Evolutionary conservation across 257 asterid species (phyloP).

Genomic region (Knoxia roxburghii): DNA sequence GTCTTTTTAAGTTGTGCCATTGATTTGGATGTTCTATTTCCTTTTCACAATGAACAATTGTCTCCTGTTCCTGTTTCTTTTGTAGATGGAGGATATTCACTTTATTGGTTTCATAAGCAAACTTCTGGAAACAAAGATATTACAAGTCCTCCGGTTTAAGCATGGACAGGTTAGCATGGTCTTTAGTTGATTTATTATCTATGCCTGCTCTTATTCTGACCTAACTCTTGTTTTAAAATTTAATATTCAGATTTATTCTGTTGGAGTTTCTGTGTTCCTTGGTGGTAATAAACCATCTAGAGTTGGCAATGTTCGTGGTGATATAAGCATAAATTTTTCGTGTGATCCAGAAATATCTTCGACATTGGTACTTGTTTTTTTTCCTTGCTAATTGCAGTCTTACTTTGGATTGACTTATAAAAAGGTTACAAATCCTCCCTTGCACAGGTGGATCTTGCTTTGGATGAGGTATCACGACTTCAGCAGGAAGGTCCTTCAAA

Average conservation of each 20-base stretch:
- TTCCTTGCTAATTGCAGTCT: slow-evolving; percentile 9
- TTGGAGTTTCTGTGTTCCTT: slow-evolving; percentile 90
- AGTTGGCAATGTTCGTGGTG: slow-evolving; percentile 79
- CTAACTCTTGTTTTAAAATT: slow-evolving; percentile 19
- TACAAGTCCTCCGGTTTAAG: slow-evolving; percentile 89
- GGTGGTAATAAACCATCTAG: slow-evolving; percentile 96
- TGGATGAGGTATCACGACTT: slow-evolving; percentile 79
- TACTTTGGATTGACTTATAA: slow-evolving; percentile 5
- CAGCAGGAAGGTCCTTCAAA: slow-evolving; percentile 79
- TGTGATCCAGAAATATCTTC: slow-evolving; percentile 91
- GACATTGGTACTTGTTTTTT: slow-evolving; percentile 46
- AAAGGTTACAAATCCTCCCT: slow-evolving; percentile 21
- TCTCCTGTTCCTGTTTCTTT: slow-evolving; percentile 14
- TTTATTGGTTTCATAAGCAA: slow-evolving; percentile 84
- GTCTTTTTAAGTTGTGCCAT: not conserved
- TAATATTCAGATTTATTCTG: slow-evolving; percentile 68
- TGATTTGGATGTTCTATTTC: slow-evolving; percentile 9
- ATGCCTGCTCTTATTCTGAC: slow-evolving; percentile 9
- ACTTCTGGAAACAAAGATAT: slow-evolving; percentile 86
- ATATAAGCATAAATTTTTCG: slow-evolving; percentile 80
- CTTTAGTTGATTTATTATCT: slow-evolving; percentile 12
- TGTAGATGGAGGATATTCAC: slow-evolving; percentile 85
- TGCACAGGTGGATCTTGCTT: slow-evolving; percentile 70
- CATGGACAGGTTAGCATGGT: slow-evolving; percentile 65
- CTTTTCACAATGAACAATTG: not conserved